Evolutionary conservation across 139 green algal genomes (phyloP), one percentile per base, ranked within the genome.

Genomic region (Pleodorina starrii): DNA sequence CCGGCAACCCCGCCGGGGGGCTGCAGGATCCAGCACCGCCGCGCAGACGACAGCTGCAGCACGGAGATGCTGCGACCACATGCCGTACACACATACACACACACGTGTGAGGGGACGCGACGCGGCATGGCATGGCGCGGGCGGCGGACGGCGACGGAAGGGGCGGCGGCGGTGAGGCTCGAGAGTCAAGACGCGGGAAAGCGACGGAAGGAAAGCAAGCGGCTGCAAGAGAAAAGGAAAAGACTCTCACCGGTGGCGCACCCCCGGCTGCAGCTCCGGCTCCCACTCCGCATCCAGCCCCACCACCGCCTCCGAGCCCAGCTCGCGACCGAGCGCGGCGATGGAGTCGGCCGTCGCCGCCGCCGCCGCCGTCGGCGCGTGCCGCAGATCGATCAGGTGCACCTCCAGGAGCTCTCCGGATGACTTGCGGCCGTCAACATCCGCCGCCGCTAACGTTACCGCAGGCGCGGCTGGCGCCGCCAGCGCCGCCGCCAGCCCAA

Each of bases 251-350:
- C 51, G 54, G 80, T 83, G 63, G 1, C 59, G 25, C 5, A 46
- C 29, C 10, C 87, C 51, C 4, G 87, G 43, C 29, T 14, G 23
- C n/a, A 82, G 40, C 85, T 90, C 86, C 23, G 86, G 75, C 48
- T 81, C 27, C 86, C 86, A 90, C 46, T 90, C 86, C 5, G 86
- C 60, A 42, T 90, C 86, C 60, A 90, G 59, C 11, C 86, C 86
- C 12, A 90, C 0, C 1, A 81, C 32, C 19, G 2, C 35, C 66
- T 73, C 81, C 36, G 4, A 12, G 36, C 50, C 27, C 50, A 46
- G 35, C 0, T 76, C 68, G 68, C 35, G 19, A 17, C 32, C 68
- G 10, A 76, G 36, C 16, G 16, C 12, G 19, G 35, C 16, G 10
- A 76, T 48, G 63, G 63, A 19, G 1, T 73, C 63, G 27, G 63